Evolutionary conservation across 73 alveolate species (phyloP).

Genomic region (Stentor roeselii): DNA sequence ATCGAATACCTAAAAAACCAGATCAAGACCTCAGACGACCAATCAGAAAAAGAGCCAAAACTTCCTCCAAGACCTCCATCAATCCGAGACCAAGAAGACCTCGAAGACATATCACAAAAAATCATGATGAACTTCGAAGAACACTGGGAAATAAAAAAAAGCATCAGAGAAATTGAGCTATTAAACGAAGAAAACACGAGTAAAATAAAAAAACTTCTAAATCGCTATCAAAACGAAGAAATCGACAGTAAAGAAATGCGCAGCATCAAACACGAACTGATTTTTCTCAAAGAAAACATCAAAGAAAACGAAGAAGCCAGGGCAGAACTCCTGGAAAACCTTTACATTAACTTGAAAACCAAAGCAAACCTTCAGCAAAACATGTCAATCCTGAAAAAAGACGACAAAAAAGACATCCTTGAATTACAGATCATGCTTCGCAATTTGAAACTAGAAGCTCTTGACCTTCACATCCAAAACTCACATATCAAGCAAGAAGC

Average conservation of each 20-base stretch:
- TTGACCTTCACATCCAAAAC: conserved; percentile 32
- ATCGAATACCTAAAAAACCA: conserved; percentile 44
- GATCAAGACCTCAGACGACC: conserved; percentile 34
- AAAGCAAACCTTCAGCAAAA: background rate
- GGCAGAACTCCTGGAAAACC: conserved; percentile 24
- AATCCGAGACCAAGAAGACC: conserved; percentile 5
- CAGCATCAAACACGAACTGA: background rate
- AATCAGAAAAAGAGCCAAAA: background rate
- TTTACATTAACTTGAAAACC: background rate
- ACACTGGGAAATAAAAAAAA: conserved; percentile 32
- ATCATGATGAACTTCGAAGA: conserved; percentile 28
- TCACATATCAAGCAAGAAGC: conserved; percentile 31
- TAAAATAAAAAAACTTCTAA: background rate
- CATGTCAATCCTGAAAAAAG: background rate
- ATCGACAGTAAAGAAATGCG: background rate
- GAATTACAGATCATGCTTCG: conserved; percentile 41
- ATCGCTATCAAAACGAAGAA: background rate
- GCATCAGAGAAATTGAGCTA: conserved; percentile 29
- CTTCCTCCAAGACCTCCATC: background rate
- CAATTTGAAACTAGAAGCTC: conserved; percentile 25
- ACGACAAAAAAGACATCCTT: conserved; percentile 35
- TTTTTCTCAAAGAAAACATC: conserved; percentile 26
- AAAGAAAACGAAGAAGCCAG: conserved; percentile 37
- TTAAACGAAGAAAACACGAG: conserved; percentile 20
- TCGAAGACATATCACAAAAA: conserved; percentile 3